A percentile compares a stretch with the other conserved stretches of the same genome.
Conservation (phyloP, 352 stramenopile species). For the Globisporangium polare region DNA sequence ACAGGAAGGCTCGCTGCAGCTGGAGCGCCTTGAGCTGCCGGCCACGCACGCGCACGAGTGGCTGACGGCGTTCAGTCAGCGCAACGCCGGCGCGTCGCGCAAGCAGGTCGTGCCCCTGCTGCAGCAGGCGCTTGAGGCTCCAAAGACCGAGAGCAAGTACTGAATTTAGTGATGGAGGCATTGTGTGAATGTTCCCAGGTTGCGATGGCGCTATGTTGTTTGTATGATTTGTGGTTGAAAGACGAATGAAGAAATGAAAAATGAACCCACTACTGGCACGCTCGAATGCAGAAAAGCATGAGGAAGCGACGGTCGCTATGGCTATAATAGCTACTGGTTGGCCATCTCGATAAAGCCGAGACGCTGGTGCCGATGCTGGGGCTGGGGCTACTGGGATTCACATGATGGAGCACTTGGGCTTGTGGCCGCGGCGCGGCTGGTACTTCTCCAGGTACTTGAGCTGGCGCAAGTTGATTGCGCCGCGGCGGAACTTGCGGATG, state of each 20-base stretch:
- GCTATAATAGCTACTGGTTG: background rate
- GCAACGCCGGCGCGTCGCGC: slow-evolving; percentile 54
- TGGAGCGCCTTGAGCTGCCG: slow-evolving; percentile 36
- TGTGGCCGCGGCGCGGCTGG: slow-evolving; percentile 64
- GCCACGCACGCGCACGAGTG: slow-evolving; percentile 22
- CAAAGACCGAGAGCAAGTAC: slow-evolving; percentile 5
- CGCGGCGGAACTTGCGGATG: slow-evolving; percentile 92
- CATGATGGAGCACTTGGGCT: slow-evolving; percentile 85
- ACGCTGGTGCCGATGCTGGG: background rate
- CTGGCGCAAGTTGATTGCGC: slow-evolving; percentile 98
- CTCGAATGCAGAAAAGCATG: slow-evolving; percentile 4
- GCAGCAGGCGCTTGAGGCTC: slow-evolving; percentile 33
- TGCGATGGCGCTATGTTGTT: slow-evolving; percentile 5
- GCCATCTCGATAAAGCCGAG: background rate
- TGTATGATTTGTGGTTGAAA: slow-evolving; percentile 6
- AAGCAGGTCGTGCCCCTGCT: slow-evolving; percentile 80
- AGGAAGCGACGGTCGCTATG: background rate
- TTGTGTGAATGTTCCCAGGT: background rate
- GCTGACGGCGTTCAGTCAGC: slow-evolving; percentile 48
- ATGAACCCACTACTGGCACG: slow-evolving; percentile 2
- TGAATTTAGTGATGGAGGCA: background rate
- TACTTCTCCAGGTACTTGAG: slow-evolving; percentile 98
- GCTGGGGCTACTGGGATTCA: slow-evolving; percentile 25
- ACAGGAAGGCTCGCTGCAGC: slow-evolving; percentile 33
- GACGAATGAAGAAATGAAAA: slow-evolving; percentile 10